Conservation (phyloP, 2,329 filamentous ascomycete genomes). For the Didymella sp. region DNA sequence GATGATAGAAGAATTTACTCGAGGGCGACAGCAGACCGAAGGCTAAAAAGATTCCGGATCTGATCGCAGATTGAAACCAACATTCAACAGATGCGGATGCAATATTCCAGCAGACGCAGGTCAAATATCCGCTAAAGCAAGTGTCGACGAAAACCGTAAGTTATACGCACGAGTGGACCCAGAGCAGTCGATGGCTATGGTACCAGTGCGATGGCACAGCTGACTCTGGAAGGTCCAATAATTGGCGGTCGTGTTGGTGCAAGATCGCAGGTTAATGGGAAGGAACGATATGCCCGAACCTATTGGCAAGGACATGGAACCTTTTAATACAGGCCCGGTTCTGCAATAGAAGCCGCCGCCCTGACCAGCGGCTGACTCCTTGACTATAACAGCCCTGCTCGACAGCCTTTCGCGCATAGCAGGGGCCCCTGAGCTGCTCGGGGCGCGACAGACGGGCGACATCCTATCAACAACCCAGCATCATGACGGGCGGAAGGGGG, state of each 20-base stretch:
- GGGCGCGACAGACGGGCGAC: not conserved
- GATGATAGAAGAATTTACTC: not conserved
- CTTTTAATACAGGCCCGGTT: slow-evolving; percentile 23
- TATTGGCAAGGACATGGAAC: slow-evolving; percentile 26
- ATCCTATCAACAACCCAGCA: slow-evolving; percentile 8
- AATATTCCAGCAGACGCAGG: slow-evolving; percentile 1
- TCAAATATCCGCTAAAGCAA: slow-evolving; percentile 7
- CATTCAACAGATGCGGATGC: slow-evolving; percentile 1
- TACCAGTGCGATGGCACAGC: slow-evolving; percentile 1
- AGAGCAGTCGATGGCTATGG: not conserved
- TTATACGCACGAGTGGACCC: slow-evolving; percentile 11
- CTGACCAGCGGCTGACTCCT: slow-evolving; percentile 3
- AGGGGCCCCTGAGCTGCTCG: slow-evolving; percentile 1
- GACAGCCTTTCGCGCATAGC: slow-evolving; percentile 1
- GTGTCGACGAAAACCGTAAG: slow-evolving; percentile 12
- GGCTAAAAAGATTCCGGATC: not conserved
- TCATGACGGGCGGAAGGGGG: slow-evolving; percentile 9
- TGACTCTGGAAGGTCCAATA: slow-evolving; percentile 13
- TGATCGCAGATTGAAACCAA: not conserved
- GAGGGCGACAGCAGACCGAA: not conserved
- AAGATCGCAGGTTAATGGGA: slow-evolving; percentile 10
- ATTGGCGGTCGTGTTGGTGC: slow-evolving; percentile 4
- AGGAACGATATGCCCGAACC: slow-evolving; percentile 22
- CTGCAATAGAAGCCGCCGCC: slow-evolving; percentile 14
- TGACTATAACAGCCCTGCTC: slow-evolving; percentile 11